Conservation (phyloP, 176 grass and related monocot genomes). For the Calamus simplicifolius region DNA sequence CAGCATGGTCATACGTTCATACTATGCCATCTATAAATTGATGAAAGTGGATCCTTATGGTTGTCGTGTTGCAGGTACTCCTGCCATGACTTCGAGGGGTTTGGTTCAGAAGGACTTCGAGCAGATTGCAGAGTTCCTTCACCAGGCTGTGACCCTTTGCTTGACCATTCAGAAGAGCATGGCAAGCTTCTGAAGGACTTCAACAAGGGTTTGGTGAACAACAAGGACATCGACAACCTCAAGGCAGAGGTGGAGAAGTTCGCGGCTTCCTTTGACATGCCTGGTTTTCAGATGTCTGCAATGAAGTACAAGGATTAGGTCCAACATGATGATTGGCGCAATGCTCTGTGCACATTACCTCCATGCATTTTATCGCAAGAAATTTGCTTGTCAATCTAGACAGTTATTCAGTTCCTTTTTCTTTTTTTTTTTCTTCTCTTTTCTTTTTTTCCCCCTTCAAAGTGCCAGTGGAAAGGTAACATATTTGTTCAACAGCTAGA, state of each 20-base stretch:
- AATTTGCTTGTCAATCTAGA: too few species aligned
- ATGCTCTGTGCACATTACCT: too few species aligned
- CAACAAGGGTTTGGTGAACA: conserved; percentile 75
- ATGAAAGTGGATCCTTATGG: background rate
- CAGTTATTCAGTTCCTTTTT: too few species aligned
- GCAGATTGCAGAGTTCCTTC: conserved; percentile 92
- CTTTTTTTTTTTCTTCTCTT: too few species aligned
- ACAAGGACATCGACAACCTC: conserved; percentile 66
- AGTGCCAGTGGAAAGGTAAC: too few species aligned
- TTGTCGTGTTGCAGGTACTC: conserved; percentile 44
- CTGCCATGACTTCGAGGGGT: conserved; percentile 87
- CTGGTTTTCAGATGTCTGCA: conserved; percentile 61
- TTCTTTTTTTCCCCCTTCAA: too few species aligned
- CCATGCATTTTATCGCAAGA: too few species aligned
- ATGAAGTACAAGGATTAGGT: conserved; percentile 93
- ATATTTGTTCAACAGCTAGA: too few species aligned
- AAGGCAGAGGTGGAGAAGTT: conserved; percentile 79
- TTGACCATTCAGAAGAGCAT: conserved; percentile 71
- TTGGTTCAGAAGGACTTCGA: conserved; percentile 90
- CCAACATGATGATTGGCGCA: too few species aligned
- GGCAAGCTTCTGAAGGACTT: conserved; percentile 92
- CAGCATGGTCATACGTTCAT: too few species aligned
- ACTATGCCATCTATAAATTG: too few species aligned
- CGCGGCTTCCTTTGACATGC: conserved; percentile 79
- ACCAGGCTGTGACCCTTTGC: conserved; percentile 85